Evolutionary conservation across 768 basidiomycete genomes (phyloP), one percentile per base, ranked within the genome.

Genomic region (Rhodotorula graminis): DNA sequence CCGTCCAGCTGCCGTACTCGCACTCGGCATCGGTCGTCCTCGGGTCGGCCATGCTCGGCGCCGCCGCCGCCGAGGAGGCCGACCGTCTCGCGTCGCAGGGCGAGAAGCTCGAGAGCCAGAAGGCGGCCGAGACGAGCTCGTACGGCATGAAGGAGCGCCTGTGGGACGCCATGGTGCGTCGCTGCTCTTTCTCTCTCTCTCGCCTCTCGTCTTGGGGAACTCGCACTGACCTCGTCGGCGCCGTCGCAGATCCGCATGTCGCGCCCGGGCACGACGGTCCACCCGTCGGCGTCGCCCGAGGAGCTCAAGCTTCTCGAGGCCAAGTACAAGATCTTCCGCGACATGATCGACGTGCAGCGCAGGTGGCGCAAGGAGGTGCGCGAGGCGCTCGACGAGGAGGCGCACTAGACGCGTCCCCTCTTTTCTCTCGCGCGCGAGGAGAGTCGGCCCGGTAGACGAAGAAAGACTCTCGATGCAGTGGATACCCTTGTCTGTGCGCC

Each of bases 301-400:
- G 92, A 90, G 81, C 88, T 87, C 81, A 88, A 84, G 78, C 80
- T 98, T 60, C 83, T 98, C 63, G 87, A 91, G 66, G 92, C 89
- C 15, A 99, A 99, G 83, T 98, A 96, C 82, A 88, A 86, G 80
- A 93, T 97, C 78, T 98, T 97, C 83, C 82, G 86, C 68, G 93
- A 97, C 80, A 85, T 83, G 29, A 92, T 96, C 60, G 90, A 92
- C 25, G 88, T 92, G 55, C 96, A 99, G 84, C 87, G 87, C 79
- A 84, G 87, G 69, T 97, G 93, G 95, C 86, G 91, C 72, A 82
- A 83, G 75, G 85, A 90, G 79, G 89, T 96, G 79, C 88, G 90
- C 37, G 81, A 82, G 40, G 84, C 82, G 21, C 58, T 79, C 25
- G 74, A 44, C 18, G 70, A 71, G 49, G 50, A 72, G 23, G 58